Conservation (phyloP, 345 rosid species). For the Arabis alpina region DNA sequence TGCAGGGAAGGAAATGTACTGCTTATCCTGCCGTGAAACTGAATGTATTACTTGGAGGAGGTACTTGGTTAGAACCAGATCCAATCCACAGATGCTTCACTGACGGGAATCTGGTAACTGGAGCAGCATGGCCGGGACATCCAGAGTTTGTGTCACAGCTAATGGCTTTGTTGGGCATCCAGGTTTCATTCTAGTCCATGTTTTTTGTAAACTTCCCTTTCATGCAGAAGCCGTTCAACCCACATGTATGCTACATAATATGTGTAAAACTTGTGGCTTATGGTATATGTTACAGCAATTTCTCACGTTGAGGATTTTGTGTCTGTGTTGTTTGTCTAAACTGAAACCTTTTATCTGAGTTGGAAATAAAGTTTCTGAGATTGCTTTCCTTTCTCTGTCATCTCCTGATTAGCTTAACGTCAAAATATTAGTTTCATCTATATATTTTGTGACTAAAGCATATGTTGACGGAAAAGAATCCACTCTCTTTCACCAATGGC, state of each 20-base stretch:
- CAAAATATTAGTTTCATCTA: neutral
- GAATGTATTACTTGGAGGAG: conserved; percentile 73
- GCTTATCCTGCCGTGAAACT: conserved; percentile 94
- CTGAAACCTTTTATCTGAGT: neutral
- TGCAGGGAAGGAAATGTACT: conserved; percentile 84
- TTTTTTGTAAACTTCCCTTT: neutral
- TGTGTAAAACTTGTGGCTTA: conserved; percentile 17
- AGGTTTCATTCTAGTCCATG: conserved; percentile 54
- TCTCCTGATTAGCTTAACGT: neutral
- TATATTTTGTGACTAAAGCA: too few relatives aligned
- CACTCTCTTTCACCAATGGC: too few relatives aligned
- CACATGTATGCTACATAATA: conserved; percentile 6
- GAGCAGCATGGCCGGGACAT: conserved; percentile 96
- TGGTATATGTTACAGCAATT: conserved; percentile 13
- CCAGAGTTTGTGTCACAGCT: conserved; percentile 80
- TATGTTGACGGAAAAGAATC: too few relatives aligned
- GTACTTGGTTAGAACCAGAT: conserved; percentile 85
- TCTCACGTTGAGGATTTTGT: conserved; percentile 15
- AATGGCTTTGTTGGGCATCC: conserved; percentile 72
- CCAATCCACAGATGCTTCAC: conserved; percentile 80
- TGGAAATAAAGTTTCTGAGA: neutral
- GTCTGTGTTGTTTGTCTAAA: conserved; percentile 15
- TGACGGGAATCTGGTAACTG: conserved; percentile 84
- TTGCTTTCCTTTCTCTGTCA: neutral
- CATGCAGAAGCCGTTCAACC: neutral